Evolutionary conservation across 441 rosid genomes (phyloP).

Genomic region (Heliophila coronopifolia): DNA sequence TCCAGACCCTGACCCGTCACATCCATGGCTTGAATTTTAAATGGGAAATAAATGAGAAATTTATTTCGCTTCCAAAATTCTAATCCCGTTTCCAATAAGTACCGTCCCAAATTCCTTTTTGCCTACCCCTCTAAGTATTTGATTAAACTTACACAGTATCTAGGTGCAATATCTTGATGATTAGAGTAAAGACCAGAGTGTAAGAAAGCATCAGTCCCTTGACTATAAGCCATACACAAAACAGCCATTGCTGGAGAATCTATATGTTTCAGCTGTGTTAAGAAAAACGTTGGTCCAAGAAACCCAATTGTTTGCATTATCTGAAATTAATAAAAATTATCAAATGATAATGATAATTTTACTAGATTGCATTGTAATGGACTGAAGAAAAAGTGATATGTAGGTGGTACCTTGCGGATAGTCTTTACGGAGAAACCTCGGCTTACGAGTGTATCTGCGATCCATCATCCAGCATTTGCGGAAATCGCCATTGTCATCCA

Average conservation of each 20-base stretch:
- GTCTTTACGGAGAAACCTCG: slow-evolving; percentile 65
- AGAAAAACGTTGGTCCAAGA: slow-evolving; percentile 93
- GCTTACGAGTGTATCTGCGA: slow-evolving; percentile 85
- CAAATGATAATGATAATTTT: neutral
- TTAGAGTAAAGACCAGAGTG: slow-evolving; percentile 89
- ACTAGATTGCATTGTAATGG: neutral
- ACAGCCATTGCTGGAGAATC: slow-evolving; percentile 89
- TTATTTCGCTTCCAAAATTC: too few relatives aligned
- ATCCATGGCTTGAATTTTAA: too few relatives aligned
- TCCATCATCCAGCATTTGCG: slow-evolving; percentile 92
- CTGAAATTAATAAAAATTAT: slow-evolving; percentile 33
- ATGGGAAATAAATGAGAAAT: too few relatives aligned
- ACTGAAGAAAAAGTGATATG: neutral
- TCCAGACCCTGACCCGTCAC: too few relatives aligned
- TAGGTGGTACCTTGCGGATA: slow-evolving; percentile 72
- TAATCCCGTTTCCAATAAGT: too few relatives aligned
- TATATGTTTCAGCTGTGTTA: slow-evolving; percentile 86
- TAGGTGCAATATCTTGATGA: slow-evolving; percentile 93
- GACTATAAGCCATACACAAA: slow-evolving; percentile 90
- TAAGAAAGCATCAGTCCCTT: slow-evolving; percentile 87
- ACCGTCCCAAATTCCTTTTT: too few relatives aligned
- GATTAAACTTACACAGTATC: slow-evolving; percentile 69
- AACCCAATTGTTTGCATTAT: slow-evolving; percentile 94
- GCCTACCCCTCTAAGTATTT: too few relatives aligned
- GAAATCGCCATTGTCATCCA: slow-evolving; percentile 95